A percentile compares a stretch with the other conserved stretches of the same genome.
Evolutionary conservation across 2,329 filamentous ascomycete genomes (phyloP).

Genomic region (Aspergillus uvarum): DNA sequence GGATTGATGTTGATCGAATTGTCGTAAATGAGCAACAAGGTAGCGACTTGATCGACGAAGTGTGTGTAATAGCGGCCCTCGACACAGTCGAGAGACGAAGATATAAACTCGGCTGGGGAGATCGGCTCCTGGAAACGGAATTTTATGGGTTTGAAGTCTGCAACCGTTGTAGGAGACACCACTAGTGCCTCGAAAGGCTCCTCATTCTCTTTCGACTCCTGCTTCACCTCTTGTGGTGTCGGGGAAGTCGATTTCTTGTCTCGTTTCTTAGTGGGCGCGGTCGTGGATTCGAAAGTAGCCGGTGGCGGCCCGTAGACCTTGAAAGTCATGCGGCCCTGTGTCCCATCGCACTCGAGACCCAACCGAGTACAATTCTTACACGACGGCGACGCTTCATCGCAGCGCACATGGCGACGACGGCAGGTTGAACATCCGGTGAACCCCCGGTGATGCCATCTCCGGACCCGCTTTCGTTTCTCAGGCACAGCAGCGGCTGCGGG

Average conservation of each 20-base stretch:
- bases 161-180: slow-evolving; percentile 27
- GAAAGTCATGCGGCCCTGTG: slow-evolving; percentile 39
- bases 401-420: slow-evolving; percentile 41
- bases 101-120: slow-evolving; percentile 19
- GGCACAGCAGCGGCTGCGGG: slow-evolving; percentile 15
- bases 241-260: slow-evolving; percentile 19
- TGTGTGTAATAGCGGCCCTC: slow-evolving; percentile 38
- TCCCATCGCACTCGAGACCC: slow-evolving; percentile 34
- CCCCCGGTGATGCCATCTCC: slow-evolving; percentile 43
- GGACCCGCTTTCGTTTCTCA: slow-evolving; percentile 34
- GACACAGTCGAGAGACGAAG: slow-evolving; percentile 23
- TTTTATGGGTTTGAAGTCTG: slow-evolving; percentile 18
- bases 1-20: slow-evolving; percentile 39
- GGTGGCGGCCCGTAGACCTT: slow-evolving; percentile 38
- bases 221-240: slow-evolving; percentile 12
- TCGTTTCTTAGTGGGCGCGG: slow-evolving; percentile 20
- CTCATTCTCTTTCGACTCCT: slow-evolving; percentile 11
- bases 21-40: slow-evolving; percentile 38
- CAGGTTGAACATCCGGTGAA: slow-evolving; percentile 45
- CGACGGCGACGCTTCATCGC: slow-evolving; percentile 37
- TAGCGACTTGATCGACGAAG: slow-evolving; percentile 36
- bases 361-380: slow-evolving; percentile 42
- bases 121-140: slow-evolving; percentile 31
- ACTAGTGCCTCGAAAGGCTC: slow-evolving; percentile 23
- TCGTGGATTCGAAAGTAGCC: slow-evolving; percentile 15